phyloP scores from a whole-genome alignment of 2,329 filamentous ascomycete species.

The Fusarium newnesense region DNA sequence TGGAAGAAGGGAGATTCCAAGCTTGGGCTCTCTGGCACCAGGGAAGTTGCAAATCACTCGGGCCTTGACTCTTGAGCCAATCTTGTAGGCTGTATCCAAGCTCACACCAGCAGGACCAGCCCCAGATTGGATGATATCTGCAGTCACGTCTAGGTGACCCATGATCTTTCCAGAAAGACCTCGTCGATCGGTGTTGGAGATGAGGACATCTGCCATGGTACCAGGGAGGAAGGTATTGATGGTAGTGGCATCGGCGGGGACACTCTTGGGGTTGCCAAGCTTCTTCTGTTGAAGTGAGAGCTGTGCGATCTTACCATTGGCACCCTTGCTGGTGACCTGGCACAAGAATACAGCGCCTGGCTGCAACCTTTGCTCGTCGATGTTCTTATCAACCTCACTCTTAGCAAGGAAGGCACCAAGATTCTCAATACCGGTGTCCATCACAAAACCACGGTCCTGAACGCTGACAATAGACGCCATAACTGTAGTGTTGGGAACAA shows the following conservation, averaged over 20 bases:
- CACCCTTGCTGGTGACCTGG: constrained; percentile 77
- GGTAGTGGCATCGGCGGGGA: constrained; percentile 80
- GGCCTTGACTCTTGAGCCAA: constrained; percentile 84
- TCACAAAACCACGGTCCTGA: constrained; percentile 95
- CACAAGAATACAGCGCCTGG: constrained; percentile 89
- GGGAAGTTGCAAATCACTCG: constrained; percentile 91
- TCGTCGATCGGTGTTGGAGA: constrained; percentile 77
- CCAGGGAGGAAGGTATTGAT: constrained; percentile 93
- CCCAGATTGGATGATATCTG: constrained; percentile 90
- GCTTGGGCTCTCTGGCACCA: constrained; percentile 78
- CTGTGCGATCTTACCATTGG: constrained; percentile 86
- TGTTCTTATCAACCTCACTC: constrained; percentile 77
- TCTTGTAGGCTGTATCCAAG: constrained; percentile 80
- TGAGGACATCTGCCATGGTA: constrained; percentile 85
- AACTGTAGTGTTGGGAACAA: constrained; percentile 79
- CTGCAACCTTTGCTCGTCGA: constrained; percentile 75
- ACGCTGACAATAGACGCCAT: constrained; percentile 91
- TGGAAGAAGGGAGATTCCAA: constrained; percentile 89
- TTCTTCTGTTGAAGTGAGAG: constrained; percentile 79
- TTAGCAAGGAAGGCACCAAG: constrained; percentile 86
- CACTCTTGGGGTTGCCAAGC: constrained; percentile 72
- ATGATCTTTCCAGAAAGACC: constrained; percentile 93
- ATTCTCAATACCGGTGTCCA: constrained; percentile 84
- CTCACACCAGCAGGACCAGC: constrained; percentile 75
- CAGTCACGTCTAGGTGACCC: constrained; percentile 89